Evolutionary conservation across 345 rosid species (phyloP), one percentile per base, ranked within the genome.

Genomic region (Aurinia saxatilis): DNA sequence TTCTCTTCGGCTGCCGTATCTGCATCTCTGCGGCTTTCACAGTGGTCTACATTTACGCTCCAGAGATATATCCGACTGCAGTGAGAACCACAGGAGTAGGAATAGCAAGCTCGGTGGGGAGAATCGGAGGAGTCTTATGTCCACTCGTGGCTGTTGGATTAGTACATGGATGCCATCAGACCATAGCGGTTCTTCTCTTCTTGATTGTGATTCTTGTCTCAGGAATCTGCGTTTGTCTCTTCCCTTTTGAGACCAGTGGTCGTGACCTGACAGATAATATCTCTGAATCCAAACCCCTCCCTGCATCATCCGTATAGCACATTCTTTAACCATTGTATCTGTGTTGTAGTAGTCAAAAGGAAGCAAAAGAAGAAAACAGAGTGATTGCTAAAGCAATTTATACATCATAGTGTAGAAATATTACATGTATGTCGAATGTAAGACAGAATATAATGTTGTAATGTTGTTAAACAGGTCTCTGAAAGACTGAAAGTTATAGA

Each of bases 21-120:
- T 93, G 97, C 87, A 85, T 90, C 69, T 82, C 96, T 4, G 83
- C 77, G 18, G 78, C 88, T 51, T 87, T 93, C 74, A 77, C 95
- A 2, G 74, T 87, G 56, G 68, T 85, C 47, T 93, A 69, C 59
- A 80, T 93, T 25, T 90, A 85, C 54, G 99, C 99, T 34, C 96
- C 99, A 0, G 97, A 93, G 95, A 74, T 92, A 61, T 89, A 92
- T 61, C 98, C 98, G 18, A 89, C 98, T 3, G 75, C 86, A n/a
- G 82, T 89, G 49, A 83, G 98, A 75, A 52, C 98, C 14, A 92
- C 96, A 1, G 98, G 98, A 38, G 79, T 85, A 21, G 98, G 98
- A 67, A 70, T 78, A 5, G 98, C 71, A n/a, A 89, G 93, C 78
- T 77, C 95, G 3, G 72, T 92, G 50, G 98, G 96, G 50, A 83